Conservation (phyloP, 345 rosid species). For the Eucalyptus tenuipes region DNA sequence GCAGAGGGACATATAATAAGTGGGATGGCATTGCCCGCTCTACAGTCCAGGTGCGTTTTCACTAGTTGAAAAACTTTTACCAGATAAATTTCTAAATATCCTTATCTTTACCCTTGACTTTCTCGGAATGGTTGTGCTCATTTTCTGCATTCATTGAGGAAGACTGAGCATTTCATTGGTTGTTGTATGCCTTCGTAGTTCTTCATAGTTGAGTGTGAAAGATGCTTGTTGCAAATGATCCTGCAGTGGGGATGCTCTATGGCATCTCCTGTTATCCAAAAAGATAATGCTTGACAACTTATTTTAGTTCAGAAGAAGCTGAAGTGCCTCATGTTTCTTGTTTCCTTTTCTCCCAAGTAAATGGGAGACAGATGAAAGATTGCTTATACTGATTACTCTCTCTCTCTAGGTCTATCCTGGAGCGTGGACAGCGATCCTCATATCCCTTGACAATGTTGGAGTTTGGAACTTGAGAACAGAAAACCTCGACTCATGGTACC, state of each 20-base stretch:
- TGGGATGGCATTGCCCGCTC: conserved; percentile 97
- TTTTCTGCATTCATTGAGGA: neutral
- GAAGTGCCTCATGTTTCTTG: neutral
- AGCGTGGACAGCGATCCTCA: conserved; percentile 87
- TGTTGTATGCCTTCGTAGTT: neutral
- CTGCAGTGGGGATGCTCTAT: neutral
- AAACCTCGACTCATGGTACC: conserved; percentile 97
- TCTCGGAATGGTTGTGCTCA: neutral
- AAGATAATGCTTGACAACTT: neutral
- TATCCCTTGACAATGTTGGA: conserved; percentile 95
- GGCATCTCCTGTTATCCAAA: neutral
- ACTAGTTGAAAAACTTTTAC: neutral
- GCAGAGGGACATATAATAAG: conserved; percentile 97
- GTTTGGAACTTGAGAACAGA: conserved; percentile 94
- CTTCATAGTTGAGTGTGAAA: neutral
- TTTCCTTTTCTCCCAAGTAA: neutral
- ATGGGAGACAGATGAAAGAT: neutral
- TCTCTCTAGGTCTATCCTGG: conserved; percentile 81
- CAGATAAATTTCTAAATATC: neutral
- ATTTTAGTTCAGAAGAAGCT: neutral
- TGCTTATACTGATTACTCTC: neutral
- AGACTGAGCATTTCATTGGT: neutral
- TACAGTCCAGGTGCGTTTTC: conserved; percentile 55
- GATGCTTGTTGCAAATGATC: neutral
- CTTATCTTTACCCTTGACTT: neutral